phyloP scores from a whole-genome alignment of 2,329 filamentous ascomycete genomes.

The Orbilia oligospora region DNA sequence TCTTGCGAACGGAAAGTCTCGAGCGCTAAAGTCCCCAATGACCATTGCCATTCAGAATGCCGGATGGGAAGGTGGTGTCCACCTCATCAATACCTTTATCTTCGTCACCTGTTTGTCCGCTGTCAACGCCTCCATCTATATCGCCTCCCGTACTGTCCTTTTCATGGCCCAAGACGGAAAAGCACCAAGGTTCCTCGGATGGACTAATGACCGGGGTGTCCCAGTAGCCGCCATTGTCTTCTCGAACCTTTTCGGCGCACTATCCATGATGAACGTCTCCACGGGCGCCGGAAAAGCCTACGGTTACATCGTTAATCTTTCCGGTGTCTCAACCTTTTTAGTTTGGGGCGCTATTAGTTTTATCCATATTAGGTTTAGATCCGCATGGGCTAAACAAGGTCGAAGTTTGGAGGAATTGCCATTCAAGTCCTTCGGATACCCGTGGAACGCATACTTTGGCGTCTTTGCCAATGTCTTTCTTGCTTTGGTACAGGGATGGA shows the following conservation, averaged over 20 bases:
- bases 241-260: constrained; percentile 50
- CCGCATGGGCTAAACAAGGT: constrained; percentile 45
- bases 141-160: constrained; percentile 56
- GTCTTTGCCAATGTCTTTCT: constrained; percentile 53
- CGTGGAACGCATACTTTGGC: constrained; percentile 58
- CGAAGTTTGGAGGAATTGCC: constrained; percentile 48
- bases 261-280: constrained; percentile 77
- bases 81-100: constrained; percentile 72
- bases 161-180: constrained; percentile 59
- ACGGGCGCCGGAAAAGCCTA: constrained; percentile 78
- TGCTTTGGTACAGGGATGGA: constrained; percentile 57
- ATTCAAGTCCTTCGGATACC: constrained; percentile 48
- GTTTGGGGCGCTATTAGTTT: constrained; percentile 57
- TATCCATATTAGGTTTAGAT: constrained; percentile 53
- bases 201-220: constrained; percentile 50
- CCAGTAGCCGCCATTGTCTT: constrained; percentile 50
- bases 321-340: constrained; percentile 56
- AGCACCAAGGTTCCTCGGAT: constrained; percentile 55
- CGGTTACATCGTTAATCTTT: constrained; percentile 73
- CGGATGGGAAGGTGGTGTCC: constrained; percentile 79
- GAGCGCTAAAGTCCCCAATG: constrained; percentile 79
- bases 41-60: constrained; percentile 81
- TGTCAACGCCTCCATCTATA: constrained; percentile 56
- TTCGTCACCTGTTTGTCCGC: constrained; percentile 53
- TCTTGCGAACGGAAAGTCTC: constrained; percentile 74